Evolutionary conservation across 1,284 basidiomycete species (phyloP).

Genomic region (Rhizopogon parksii): DNA sequence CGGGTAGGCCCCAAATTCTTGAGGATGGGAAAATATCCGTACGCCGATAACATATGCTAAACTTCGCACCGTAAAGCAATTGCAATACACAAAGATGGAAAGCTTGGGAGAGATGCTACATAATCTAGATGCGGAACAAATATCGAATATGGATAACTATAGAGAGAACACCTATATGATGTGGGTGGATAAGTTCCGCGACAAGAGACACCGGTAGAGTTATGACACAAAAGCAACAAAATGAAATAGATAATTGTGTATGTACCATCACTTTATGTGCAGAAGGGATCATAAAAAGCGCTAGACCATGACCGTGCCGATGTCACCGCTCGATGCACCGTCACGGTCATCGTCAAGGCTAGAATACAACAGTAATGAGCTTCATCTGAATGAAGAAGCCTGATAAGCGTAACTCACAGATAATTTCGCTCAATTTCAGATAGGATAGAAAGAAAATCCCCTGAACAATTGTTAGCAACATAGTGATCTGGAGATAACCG

Average conservation of each 20-base stretch:
- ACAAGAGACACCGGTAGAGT: background rate
- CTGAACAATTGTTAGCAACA: conserved; percentile 31
- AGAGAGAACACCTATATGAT: background rate
- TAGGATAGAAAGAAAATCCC: conserved; percentile 85
- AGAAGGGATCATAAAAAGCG: background rate
- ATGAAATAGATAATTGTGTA: background rate
- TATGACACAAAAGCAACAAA: conserved; percentile 1
- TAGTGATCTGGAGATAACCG: conserved; percentile 4
- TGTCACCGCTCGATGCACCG: conserved; percentile 50
- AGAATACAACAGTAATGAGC: conserved; percentile 16
- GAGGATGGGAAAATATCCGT: background rate
- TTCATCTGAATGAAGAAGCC: conserved; percentile 6
- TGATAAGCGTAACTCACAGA: conserved; percentile 43
- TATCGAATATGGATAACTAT: conserved; percentile 7
- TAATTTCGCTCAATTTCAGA: conserved; percentile 86
- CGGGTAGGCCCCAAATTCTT: background rate
- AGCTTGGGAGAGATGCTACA: background rate
- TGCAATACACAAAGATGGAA: background rate
- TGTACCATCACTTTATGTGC: conserved; percentile 27
- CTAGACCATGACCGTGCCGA: conserved; percentile 36
- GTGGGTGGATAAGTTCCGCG: background rate
- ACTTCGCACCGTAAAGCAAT: background rate
- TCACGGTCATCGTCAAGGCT: conserved; percentile 73
- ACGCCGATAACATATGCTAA: background rate
- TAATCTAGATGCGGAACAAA: background rate